Base-by-base conservation (phyloP, 2,329 filamentous ascomycete species). In the Fusarium duplospermum region DNA sequence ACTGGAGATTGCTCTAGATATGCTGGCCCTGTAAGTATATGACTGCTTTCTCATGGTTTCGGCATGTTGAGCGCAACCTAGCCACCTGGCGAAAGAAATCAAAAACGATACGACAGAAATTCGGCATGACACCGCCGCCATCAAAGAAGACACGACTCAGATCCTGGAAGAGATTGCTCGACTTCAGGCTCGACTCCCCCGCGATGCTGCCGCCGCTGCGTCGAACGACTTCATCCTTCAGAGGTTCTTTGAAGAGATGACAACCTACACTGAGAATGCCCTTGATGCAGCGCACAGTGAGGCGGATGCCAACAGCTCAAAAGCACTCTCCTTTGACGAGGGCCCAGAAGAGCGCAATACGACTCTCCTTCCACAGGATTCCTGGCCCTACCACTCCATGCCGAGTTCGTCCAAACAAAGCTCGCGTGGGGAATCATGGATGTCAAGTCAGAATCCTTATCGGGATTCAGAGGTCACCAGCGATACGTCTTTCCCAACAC, bases 161-260 rank as follows among this genome's bases (percentile, higher is more conserved):
- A 74, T 74, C 1, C 38, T 73, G 0, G 24, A 50, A 6, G 52
- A 74, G 11, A 71, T 74, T 0, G 60, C 22, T 3, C 1, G 40
- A 18, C 61, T 74, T 8, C 71, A 69, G 4, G 61, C 60, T 2
- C 50, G 45, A 4, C 20, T 74, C 0, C 71, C 62, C 0, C 24
- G 29, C 4, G 54, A 31, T 0, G 24, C 64, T 4, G 4, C 57
- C 13, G 42, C 52, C 0, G 20, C 42, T 0, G 47, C 47, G 6
- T 13, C 47, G 8, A 66, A 71, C 8, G 64, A 71, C 4, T 66
- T 18, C 2, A 54, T 69, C 20, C 22, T 74, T 0, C 71, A 73
- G 4, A 35, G 2, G 5, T 74, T 71, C 8, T 50, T 71, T 0
- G 67, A 74, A 2, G 64, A 74, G 0, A 73, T 73, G 71, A 63